These are phyloP conservation scores for Paramecium pentaurelia DNA, from an alignment of 73 alveolate species.

Conservation along the genomic window DNA sequence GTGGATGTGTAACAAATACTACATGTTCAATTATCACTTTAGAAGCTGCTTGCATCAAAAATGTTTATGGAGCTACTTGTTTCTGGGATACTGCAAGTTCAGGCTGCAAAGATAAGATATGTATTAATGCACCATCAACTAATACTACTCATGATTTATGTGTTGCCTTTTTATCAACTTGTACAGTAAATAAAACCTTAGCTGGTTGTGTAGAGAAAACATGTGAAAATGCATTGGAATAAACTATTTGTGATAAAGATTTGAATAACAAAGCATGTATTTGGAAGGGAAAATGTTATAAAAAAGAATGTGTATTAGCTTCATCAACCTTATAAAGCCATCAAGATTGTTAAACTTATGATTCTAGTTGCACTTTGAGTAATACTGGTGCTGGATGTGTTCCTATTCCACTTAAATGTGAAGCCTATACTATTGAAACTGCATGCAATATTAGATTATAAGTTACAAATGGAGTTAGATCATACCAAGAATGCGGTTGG, in stretches of 20 bases:
- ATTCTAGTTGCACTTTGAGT: background rate
- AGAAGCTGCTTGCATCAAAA: background rate
- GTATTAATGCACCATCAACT: background rate
- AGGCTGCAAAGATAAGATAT: background rate
- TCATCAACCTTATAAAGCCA: background rate
- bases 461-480: background rate
- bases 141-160: background rate
- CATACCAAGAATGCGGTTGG: background rate
- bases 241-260: background rate
- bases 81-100: background rate
- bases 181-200: slow-evolving; percentile 28
- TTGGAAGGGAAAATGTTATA: slow-evolving; percentile 13
- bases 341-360: background rate
- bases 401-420: background rate
- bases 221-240: background rate
- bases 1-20: background rate
- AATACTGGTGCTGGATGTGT: background rate
- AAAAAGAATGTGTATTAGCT: background rate
- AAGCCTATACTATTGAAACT: background rate
- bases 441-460: background rate
- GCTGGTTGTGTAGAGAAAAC: slow-evolving; percentile 2
- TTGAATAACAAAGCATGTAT: background rate
- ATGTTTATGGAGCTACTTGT: background rate
- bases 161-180: background rate
- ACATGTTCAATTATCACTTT: background rate